These are phyloP conservation scores for Capsella rubella DNA, from an alignment of 441 rosid genomes.

Conservation along the genomic window DNA sequence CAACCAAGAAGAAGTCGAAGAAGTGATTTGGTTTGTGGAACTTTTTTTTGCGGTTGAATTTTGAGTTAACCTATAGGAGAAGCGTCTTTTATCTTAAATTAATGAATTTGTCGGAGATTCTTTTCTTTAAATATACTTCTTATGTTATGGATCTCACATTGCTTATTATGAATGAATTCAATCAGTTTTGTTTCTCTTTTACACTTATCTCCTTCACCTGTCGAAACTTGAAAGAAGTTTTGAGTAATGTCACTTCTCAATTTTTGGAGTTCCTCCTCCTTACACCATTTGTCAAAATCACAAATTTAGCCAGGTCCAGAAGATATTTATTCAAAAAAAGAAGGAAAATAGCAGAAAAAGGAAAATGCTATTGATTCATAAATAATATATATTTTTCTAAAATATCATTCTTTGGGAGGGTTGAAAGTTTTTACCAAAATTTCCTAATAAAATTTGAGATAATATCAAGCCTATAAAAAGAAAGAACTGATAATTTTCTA, in stretches of 20 bases:
- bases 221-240: not conserved
- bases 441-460: too few relatives aligned
- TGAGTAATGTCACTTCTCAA: not conserved
- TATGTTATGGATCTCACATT: conserved; percentile 8
- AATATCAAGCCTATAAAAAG: not conserved
- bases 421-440: too few relatives aligned
- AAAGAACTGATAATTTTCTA: too few relatives aligned
- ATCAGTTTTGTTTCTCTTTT: conserved; percentile 18
- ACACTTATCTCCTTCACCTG: not conserved
- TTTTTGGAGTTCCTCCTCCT: not conserved
- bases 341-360: too few relatives aligned
- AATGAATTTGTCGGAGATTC: conserved; percentile 5
- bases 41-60: conserved; percentile 19
- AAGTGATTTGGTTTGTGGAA: conserved; percentile 15
- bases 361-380: too few relatives aligned
- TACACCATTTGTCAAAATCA: not conserved
- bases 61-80: conserved; percentile 27
- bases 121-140: conserved; percentile 11
- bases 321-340: too few relatives aligned
- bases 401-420: too few relatives aligned
- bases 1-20: conserved; percentile 33
- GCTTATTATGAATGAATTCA: not conserved
- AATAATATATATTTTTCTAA: too few relatives aligned
- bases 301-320: not conserved
- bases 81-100: not conserved